phyloP scores from a whole-genome alignment of 257 asterid genomes.

The Solanum boliviense region DNA sequence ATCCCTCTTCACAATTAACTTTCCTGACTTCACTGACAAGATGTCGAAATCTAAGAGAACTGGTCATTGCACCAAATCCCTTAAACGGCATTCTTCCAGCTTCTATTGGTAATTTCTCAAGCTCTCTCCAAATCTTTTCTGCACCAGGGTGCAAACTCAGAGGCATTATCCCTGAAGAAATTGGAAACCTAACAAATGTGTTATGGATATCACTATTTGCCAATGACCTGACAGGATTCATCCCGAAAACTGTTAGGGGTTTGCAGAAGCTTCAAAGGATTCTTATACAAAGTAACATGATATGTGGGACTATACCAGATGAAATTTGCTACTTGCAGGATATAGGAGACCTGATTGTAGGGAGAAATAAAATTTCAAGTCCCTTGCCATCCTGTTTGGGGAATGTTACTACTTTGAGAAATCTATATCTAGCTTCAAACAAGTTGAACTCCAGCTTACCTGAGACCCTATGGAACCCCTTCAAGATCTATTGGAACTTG shows the following conservation, averaged over 20 bases:
- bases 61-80: not conserved
- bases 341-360: not conserved
- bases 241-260: not conserved
- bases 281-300: not conserved
- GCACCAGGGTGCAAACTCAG: not conserved
- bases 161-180: constrained; percentile 17
- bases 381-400: constrained; percentile 21
- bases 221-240: not conserved
- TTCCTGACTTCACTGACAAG: constrained; percentile 3
- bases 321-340: not conserved
- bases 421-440: not conserved
- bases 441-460: constrained; percentile 9
- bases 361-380: constrained; percentile 1
- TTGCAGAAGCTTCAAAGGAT: not conserved
- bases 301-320: not conserved
- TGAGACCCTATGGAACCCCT: constrained; percentile 7
- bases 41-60: not conserved
- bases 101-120: constrained; percentile 25
- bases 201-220: not conserved
- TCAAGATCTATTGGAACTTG: not conserved
- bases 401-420: not conserved
- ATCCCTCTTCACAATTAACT: not conserved
- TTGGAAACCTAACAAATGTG: constrained; percentile 14
- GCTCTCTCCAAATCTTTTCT: not conserved
- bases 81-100: constrained; percentile 4